Evolutionary conservation across 768 basidiomycete genomes (phyloP).

Genomic region (Chalciporus chontae): DNA sequence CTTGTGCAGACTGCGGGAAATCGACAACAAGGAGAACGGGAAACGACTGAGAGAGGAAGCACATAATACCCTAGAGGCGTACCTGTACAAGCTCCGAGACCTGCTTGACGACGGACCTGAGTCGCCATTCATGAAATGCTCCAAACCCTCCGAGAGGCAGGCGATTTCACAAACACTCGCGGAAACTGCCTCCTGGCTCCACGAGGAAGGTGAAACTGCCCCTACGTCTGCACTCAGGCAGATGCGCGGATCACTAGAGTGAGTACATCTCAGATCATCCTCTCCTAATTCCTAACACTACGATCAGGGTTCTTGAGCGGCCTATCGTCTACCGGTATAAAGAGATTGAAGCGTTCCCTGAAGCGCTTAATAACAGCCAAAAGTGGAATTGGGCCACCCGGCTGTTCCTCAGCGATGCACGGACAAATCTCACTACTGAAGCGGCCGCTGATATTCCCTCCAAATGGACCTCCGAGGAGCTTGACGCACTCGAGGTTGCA

Average conservation of each 20-base stretch:
- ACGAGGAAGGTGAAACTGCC: slow-evolving; percentile 79
- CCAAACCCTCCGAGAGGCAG: slow-evolving; percentile 65
- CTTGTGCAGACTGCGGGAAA: slow-evolving; percentile 61
- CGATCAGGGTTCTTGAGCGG: slow-evolving; percentile 62
- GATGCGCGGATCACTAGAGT: slow-evolving; percentile 84
- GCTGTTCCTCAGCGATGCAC: slow-evolving; percentile 83
- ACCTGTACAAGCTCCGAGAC: slow-evolving; percentile 88
- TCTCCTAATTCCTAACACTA: slow-evolving; percentile 4
- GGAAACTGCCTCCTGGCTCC: slow-evolving; percentile 80
- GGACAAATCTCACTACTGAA: slow-evolving; percentile 67
- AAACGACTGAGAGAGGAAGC: slow-evolving; percentile 85
- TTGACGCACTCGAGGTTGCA: slow-evolving; percentile 72
- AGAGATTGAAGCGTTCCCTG: slow-evolving; percentile 84
- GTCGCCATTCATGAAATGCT: slow-evolving; percentile 83
- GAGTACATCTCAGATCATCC: slow-evolving; percentile 27
- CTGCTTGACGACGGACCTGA: slow-evolving; percentile 63
- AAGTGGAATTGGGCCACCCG: slow-evolving; percentile 87
- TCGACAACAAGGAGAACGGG: slow-evolving; percentile 73
- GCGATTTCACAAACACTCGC: slow-evolving; percentile 63
- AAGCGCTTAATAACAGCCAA: slow-evolving; percentile 76
- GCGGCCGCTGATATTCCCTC: slow-evolving; percentile 56
- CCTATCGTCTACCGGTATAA: slow-evolving; percentile 85
- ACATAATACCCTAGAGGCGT: slow-evolving; percentile 85
- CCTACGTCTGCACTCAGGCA: slow-evolving; percentile 70
- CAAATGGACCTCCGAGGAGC: slow-evolving; percentile 85